Evolutionary conservation across 495 filamentous ascomycete species (phyloP).

Genomic region (Xylaria grammica): DNA sequence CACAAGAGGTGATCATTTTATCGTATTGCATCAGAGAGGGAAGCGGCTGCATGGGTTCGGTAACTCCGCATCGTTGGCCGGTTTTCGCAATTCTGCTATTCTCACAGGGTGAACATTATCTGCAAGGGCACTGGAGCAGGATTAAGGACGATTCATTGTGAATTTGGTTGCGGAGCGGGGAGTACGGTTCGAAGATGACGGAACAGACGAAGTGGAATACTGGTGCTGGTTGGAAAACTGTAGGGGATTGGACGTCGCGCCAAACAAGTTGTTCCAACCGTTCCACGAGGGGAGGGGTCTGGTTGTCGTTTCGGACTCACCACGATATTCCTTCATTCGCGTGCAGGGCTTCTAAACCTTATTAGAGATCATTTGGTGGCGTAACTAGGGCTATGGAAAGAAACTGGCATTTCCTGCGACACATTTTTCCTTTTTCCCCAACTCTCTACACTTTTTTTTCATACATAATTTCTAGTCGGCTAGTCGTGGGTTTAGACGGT

Average conservation of each 20-base stretch:
- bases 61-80: constrained; percentile 19
- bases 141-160: constrained; percentile 6
- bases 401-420: background rate
- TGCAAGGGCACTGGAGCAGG: background rate
- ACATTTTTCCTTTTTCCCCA: background rate
- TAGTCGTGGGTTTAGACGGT: constrained; percentile 16
- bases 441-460: constrained; percentile 4
- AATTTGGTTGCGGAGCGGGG: background rate
- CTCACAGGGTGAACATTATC: constrained; percentile 5
- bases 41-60: constrained; percentile 22
- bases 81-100: constrained; percentile 12
- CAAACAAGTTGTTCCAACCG: background rate
- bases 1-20: constrained; percentile 9
- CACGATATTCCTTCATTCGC: background rate
- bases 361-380: constrained; percentile 16
- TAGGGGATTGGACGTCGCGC: background rate
- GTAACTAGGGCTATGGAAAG: constrained; percentile 6
- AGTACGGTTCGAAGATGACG: background rate
- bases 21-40: constrained; percentile 23
- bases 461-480: constrained; percentile 21
- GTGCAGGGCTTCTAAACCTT: background rate
- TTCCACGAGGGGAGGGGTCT: background rate
- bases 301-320: background rate
- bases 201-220: background rate
- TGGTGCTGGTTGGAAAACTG: background rate